Evolutionary conservation across 2,329 filamentous ascomycete species (phyloP).

Genomic region (Arthroderma uncinatum): DNA sequence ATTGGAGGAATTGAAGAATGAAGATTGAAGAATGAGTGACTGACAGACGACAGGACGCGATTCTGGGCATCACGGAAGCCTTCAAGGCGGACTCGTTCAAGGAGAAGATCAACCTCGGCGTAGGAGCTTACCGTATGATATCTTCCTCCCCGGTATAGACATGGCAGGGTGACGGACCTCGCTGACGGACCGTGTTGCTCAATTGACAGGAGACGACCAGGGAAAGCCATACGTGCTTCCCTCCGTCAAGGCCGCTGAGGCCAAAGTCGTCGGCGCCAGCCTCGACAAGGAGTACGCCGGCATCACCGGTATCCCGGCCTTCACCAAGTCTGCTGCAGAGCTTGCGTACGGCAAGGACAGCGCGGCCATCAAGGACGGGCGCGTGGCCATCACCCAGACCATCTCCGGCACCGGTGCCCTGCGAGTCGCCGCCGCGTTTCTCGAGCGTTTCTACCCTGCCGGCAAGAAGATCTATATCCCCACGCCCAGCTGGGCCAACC

Average conservation of each 20-base stretch:
- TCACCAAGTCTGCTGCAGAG: constrained; percentile 81
- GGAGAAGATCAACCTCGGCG: constrained; percentile 97
- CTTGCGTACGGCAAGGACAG: constrained; percentile 83
- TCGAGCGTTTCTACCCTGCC: constrained; percentile 80
- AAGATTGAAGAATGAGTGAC: too few species aligned
- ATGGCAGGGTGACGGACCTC: too few species aligned
- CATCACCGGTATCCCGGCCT: constrained; percentile 90
- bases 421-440: constrained; percentile 86
- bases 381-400: constrained; percentile 87
- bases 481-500: constrained; percentile 94
- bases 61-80: constrained; percentile 70
- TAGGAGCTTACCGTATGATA: constrained; percentile 75
- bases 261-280: constrained; percentile 64
- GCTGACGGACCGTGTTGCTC: neutral
- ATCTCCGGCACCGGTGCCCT: constrained; percentile 97
- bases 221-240: constrained; percentile 97
- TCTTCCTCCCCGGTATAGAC: neutral
- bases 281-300: constrained; percentile 97
- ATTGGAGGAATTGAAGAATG: neutral
- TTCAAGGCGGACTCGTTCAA: constrained; percentile 93
- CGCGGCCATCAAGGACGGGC: constrained; percentile 58
- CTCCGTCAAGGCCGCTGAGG: constrained; percentile 79
- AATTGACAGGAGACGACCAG: constrained; percentile 59
- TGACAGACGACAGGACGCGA: constrained; percentile 38
- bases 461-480: constrained; percentile 96